These are phyloP conservation scores for Zygosaccharomyces kombuchaensis DNA, from an alignment of 805 yeast species.

Conservation along the genomic window DNA sequence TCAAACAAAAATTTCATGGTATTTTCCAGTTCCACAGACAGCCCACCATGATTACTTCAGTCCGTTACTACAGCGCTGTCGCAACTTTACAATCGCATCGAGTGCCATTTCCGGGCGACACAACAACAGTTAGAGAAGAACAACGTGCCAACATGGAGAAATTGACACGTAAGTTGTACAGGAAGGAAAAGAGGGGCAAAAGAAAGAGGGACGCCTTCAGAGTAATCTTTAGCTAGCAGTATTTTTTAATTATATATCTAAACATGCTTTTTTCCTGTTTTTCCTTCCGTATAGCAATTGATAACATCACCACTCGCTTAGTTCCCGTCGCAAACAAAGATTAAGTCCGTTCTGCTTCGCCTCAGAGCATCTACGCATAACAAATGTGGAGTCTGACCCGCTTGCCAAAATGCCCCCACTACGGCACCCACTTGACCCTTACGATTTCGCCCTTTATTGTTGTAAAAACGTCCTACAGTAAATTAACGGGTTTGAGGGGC, in stretches of 20 bases:
- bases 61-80: slow-evolving; percentile 12
- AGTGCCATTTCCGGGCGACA: slow-evolving; percentile 10
- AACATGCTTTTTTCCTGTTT: background rate
- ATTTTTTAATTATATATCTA: too few relatives aligned
- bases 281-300: background rate
- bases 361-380: background rate
- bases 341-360: background rate
- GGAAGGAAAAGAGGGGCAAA: slow-evolving; percentile 15
- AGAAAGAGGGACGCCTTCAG: slow-evolving; percentile 17
- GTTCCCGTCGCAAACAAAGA: background rate
- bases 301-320: background rate
- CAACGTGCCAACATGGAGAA: slow-evolving; percentile 10
- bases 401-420: background rate
- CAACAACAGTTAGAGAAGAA: slow-evolving; percentile 7
- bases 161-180: slow-evolving; percentile 13
- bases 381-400: background rate
- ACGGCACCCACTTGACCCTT: background rate
- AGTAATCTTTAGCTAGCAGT: slow-evolving; percentile 10
- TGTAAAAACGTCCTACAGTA: background rate
- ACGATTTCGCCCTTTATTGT: background rate
- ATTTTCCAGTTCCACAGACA: slow-evolving; percentile 7
- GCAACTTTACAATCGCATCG: slow-evolving; percentile 4
- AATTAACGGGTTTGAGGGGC: background rate
- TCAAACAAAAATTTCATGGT: slow-evolving; percentile 7
- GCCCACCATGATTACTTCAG: slow-evolving; percentile 12